Base-by-base conservation (phyloP, 768 basidiomycete species). In the Mycena chlorophos region DNA sequence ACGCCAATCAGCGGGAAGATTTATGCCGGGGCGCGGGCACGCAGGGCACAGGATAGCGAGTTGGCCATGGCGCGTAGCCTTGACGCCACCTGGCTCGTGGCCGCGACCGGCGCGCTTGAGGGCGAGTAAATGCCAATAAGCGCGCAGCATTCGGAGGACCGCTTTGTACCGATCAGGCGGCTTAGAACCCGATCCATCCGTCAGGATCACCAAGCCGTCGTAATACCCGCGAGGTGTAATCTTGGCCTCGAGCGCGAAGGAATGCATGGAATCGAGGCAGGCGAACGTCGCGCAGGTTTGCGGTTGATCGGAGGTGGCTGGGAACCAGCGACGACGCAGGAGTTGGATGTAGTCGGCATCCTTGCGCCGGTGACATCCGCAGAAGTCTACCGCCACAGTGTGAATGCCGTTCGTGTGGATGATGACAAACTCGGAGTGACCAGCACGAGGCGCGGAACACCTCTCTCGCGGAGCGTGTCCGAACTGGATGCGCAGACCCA, bases 401-500 rank as follows among this genome's bases (percentile, higher is more conserved):
- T 74, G 73, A 16, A 76, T 65, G 0, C 69, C 72, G 49, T 63
- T 61, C 0, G 42, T 55, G 51, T 72, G 61, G 46, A 76, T 51
- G 16, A 76, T 54, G 1, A 68, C 58, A 49, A 74, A 75, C 14
- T 65, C 54, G 20, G 69, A 52, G 22, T 56, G 52, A 6, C 46
- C 25, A 8, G 62, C 51, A 0, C 49, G 6, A 0, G 65, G 67
- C 1, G 52, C 39, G 17, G 56, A 23, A 40, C 69, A 69, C 2
- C n/a, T 12, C 3, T 62, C 23, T 3, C 54, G 52, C 5, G 47
- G 23, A 12, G 52, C 30, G 37, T 73, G 73, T 0, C 69, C 69
- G 0, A 73, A 62, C 34, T 71, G 69, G n/a, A 71, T 58, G 0
- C 61, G 61, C 1, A 70, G 53, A 8, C 70, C 68, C 3, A 73